Evolutionary conservation across 2,329 filamentous ascomycete species (phyloP).

Genomic region (Alternaria brassicicola): DNA sequence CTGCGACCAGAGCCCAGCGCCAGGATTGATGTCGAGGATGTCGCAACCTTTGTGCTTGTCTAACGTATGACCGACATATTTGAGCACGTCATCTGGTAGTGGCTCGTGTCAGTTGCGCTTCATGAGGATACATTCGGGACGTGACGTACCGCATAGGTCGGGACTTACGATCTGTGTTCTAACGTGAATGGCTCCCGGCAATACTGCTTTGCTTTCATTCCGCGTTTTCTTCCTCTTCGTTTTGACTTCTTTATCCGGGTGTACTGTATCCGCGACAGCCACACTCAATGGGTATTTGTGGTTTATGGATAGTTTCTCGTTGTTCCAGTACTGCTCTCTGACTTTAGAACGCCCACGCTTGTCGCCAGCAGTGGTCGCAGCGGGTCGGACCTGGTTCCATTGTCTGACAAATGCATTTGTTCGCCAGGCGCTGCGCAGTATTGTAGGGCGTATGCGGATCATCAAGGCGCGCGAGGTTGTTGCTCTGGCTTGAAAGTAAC

Average conservation of each 20-base stretch:
- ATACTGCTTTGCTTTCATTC: not conserved
- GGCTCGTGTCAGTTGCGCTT: constrained; percentile 13
- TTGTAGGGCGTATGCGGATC: constrained; percentile 24
- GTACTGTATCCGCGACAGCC: constrained; percentile 14
- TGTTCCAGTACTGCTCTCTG: constrained; percentile 12
- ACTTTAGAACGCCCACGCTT: constrained; percentile 2
- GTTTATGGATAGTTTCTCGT: constrained; percentile 20
- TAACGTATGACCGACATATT: constrained; percentile 72
- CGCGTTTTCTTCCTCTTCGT: constrained; percentile 2
- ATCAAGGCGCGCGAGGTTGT: constrained; percentile 18
- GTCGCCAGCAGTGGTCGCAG: constrained; percentile 1
- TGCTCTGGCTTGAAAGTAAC: not conserved
- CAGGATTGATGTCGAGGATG: constrained; percentile 85
- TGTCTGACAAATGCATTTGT: not conserved
- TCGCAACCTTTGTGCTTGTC: constrained; percentile 77
- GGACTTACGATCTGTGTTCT: constrained; percentile 52
- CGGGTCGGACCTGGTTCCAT: constrained; percentile 10
- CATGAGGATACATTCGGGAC: constrained; percentile 15
- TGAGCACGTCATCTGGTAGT: constrained; percentile 67
- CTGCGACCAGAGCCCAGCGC: constrained; percentile 76
- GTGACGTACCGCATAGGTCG: constrained; percentile 53
- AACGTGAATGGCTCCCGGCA: constrained; percentile 12
- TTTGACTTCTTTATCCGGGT: constrained; percentile 10
- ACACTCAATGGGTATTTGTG: constrained; percentile 23
- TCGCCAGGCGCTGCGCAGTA: constrained; percentile 14